Evolutionary conservation across 768 basidiomycete genomes (phyloP).

Genomic region (Lactarius tabidus): DNA sequence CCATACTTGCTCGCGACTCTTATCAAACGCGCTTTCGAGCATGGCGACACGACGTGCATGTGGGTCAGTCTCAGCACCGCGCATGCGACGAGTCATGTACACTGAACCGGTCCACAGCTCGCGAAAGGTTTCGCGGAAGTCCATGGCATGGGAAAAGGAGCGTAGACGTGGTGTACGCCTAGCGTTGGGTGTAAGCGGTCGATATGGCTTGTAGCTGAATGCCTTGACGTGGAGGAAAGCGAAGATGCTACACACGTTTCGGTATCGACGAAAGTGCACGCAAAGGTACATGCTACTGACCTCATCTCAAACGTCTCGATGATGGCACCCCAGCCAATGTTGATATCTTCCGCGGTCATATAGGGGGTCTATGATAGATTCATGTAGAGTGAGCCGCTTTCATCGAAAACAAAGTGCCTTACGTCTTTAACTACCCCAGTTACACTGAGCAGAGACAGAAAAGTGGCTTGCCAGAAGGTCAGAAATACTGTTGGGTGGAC

Average conservation of each 20-base stretch:
- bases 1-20: conserved; percentile 27
- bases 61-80: conserved; percentile 51
- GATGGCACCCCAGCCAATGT: conserved; percentile 65
- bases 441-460: conserved; percentile 52
- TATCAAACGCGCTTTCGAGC: conserved; percentile 35
- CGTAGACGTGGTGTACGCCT: conserved; percentile 49
- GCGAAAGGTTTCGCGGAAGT: conserved; percentile 63
- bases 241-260: conserved; percentile 47
- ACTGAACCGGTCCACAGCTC: conserved; percentile 56
- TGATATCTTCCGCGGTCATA: conserved; percentile 72
- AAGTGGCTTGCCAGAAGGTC: conserved; percentile 72
- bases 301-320: conserved; percentile 74
- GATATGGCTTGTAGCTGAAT: conserved; percentile 67
- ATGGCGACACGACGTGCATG: conserved; percentile 42
- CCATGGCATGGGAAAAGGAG: conserved; percentile 60
- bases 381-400: neutral
- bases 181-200: conserved; percentile 31
- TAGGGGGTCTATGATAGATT: conserved; percentile 45
- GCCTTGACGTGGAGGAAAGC: conserved; percentile 68
- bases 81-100: conserved; percentile 53
- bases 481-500: conserved; percentile 48
- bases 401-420: conserved; percentile 25
- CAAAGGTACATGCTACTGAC: conserved; percentile 37
- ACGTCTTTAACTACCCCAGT: conserved; percentile 64
- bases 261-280: neutral